Base-by-base conservation (phyloP, 306 rosid genomes). In the Fragaria ananassa region DNA sequence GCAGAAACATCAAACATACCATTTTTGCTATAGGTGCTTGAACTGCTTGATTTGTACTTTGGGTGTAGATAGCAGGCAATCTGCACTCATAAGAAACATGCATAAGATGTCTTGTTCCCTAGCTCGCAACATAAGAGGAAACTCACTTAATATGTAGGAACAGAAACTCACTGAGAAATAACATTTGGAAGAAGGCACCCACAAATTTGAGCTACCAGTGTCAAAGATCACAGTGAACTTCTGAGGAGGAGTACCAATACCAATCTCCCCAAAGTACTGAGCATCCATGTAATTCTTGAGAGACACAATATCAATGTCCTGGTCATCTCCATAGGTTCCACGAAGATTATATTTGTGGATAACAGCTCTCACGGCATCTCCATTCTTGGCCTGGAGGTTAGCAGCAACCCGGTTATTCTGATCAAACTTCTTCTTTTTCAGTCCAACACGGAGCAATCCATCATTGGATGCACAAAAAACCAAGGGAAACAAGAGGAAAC, bases 171-270 rank as follows among this genome's bases (percentile, higher is more conserved):
- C 96, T 62, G 96, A 93, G 68, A 89, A 84, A 70, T 79, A 76
- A 72, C 98, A 93, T 86, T 90, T 93, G 0, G 98, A 75, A 47
- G 98, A 93, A 18, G 98, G 98, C 39, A 93, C 91, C 98, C 98
- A 93, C 49, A 93, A 82, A 78, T 90, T 89, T 5, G 98, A 90
- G 76, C 98, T 93, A 64, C 98, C 98, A 41, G 98, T 93, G 79
- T 93, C 98, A 72, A 93, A 93, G 53, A 93, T 78, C 10, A 93
- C 96, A 54, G 81, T 86, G 79, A 93, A 93, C 81, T 46, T 93
- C 80, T 93, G 98, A 39, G 98, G 88, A 3, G 96, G 98, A 39
- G 94, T 79, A 17, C 98, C 98, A 50, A 93, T 82, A 69, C 93
- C 93, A 75, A 93, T 91, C 84, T 93, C 98, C 25, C 98, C 98